Base-by-base conservation (phyloP, 2,329 filamentous ascomycete species). In the Pseudogymnoascus sp. region DNA sequence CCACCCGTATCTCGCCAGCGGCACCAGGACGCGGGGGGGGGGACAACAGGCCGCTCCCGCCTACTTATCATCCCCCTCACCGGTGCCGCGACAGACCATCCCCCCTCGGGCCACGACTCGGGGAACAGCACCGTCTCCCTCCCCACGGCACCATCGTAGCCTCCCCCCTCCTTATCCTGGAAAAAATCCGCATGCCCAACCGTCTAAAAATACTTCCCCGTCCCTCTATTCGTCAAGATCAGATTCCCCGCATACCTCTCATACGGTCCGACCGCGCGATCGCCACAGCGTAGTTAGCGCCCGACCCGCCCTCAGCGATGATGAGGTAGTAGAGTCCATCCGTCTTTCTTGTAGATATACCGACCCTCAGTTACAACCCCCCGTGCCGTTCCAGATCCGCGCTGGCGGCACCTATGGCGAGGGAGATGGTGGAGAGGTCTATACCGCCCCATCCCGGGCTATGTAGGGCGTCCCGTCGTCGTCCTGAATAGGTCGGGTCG, bases 321-420 rank as follows among this genome's bases (percentile, higher is more conserved):
- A 84, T 72, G 1, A 84, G 72, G 64, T 84, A 84, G 66, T 82
- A 84, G 65, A n/a, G n/a, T n/a, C n/a, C 76, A 84, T 0, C 72
- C 76, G 22, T 81, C 81, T 33, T 78, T 79, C 43, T 75, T 76
- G 68, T 81, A 82, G 26, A 85, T 77, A 59, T 84, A 82, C 0
- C 83, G 82, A 0, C 82, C 84, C 66, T 85, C 83, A 0, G 83
- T 73, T 66, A 62, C 72, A 35, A 4, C 77, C 75, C 0, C 78
- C 78, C 0, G 78, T 81, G 0, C 81, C 81, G 33, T 79, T 78
- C 81, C 81, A 82, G 19, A 81, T 76, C 6, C 68, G 72, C 6
- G 66, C 66, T 66, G 77, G 76, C 22, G 77, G 71, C 1, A 74
- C 75, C 14, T 4, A 5, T 38, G 0, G 75, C 72, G 1, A 41